phyloP scores from a whole-genome alignment of 163 green algal genomes.

The Scenedesmus sp. region DNA sequence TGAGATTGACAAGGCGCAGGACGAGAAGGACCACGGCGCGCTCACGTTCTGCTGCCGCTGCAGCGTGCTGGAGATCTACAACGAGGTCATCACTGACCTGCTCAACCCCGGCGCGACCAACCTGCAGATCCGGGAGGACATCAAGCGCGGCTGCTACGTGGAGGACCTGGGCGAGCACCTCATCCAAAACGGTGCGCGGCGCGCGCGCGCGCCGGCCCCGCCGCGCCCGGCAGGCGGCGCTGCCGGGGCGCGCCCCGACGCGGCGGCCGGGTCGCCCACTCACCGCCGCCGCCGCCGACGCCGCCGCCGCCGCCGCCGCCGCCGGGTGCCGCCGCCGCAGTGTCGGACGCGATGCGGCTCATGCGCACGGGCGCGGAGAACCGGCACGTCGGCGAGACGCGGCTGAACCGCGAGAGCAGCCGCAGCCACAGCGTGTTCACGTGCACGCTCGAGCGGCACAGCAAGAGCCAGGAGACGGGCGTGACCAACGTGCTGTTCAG shows the following conservation, averaged over 20 bases:
- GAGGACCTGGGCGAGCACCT: constrained; percentile 77
- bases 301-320: no score
- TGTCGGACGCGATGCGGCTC: constrained; percentile 69
- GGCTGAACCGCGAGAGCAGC: constrained; percentile 79
- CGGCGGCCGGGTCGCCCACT: no score
- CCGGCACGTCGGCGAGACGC: constrained; percentile 74
- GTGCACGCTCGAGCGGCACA: constrained; percentile 62
- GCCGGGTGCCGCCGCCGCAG: constrained; percentile 53
- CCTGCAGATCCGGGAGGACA: constrained; percentile 85
- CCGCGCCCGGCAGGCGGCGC: no score
- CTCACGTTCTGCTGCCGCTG: constrained; percentile 65
- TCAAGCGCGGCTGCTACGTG: constrained; percentile 79
- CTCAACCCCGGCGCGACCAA: constrained; percentile 68
- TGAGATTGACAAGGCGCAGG: constrained; percentile 67
- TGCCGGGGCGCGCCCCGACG: no score
- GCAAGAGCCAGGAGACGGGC: constrained; percentile 42
- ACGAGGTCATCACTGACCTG: constrained; percentile 94
- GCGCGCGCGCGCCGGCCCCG: no score
- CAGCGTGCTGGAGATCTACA: constrained; percentile 97
- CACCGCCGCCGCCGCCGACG: neutral
- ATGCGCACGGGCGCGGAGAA: constrained; percentile 68
- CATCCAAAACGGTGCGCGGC: constrained; percentile 72
- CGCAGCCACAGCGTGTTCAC: constrained; percentile 87
- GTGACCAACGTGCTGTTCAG: constrained; percentile 67
- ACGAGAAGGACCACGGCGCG: constrained; percentile 33